Base-by-base conservation (phyloP, 768 basidiomycete species). In the Kwoniella europaea region DNA sequence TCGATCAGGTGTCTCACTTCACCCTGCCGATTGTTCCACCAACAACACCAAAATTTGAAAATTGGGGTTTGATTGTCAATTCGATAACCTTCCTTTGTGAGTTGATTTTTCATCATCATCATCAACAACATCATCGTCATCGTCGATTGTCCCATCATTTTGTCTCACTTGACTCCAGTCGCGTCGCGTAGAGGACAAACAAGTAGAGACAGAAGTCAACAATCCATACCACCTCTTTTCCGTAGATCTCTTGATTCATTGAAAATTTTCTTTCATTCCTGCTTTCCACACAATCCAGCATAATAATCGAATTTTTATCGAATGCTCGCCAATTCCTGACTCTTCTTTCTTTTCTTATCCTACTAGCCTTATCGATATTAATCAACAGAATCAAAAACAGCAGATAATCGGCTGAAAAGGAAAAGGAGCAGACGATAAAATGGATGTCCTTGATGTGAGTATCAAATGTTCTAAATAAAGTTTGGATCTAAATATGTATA, bases 371-470 rank as follows among this genome's bases (percentile, higher is more conserved):
- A 35, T 35, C 35, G 4, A 35, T 4, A 15, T 50, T 9, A 13
- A 50, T 16, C 18, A 13, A 15, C 18, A 50, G 13, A 18, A 13
- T 50, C 9, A 50, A 50, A 50, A 50, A 12, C 15, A 41, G 15
- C 24, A 59, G 13, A 15, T 18, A 24, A 9, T 50, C 16, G 27
- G 15, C 59, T 20, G 61, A 12, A 24, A 4, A 63, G 20, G 27
- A 15, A 29, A 50, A 13, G 35, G 18, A 15, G 53, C 10, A n/a
- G 9, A 53, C 27, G 15, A 10, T 7, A 12, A 55, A 42, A 68
- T 68, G 67, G 67, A 68, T 27, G 67, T 68, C 10, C 67, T 68
- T 4, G 67, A 68, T 27, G 67, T 68, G 53, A 68, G 67, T 68
- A 27, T 46, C 20, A 50, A 61, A 10, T 18, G 3, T 16, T 27